Percentiles rank a stretch among this genome's conserved stretches.
Conservation (phyloP, 495 filamentous ascomycete species). For the Penicillium soppii region DNA sequence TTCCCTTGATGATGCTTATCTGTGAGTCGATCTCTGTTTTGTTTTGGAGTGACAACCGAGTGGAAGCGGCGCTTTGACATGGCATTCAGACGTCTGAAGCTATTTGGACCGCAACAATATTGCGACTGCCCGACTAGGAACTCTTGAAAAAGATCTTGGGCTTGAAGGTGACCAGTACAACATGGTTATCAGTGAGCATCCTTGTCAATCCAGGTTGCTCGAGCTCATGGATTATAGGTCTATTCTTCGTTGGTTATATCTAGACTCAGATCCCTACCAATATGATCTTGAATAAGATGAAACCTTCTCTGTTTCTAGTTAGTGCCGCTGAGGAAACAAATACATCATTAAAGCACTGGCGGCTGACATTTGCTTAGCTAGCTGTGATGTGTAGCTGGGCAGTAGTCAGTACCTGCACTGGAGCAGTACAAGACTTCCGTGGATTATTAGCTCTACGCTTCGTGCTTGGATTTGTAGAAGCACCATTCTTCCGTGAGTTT, state of each 20-base stretch:
- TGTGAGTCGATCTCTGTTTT: no score
- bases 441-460: conserved; percentile 35
- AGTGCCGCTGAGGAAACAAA: no score
- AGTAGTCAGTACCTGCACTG: conserved; percentile 43
- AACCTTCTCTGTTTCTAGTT: no score
- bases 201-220: no score
- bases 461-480: conserved; percentile 45
- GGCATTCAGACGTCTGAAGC: no score
- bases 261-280: conserved; percentile 19
- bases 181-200: no score
- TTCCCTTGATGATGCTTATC: no score
- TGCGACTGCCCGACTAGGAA: conserved; percentile 27
- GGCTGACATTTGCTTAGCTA: conserved; percentile 47
- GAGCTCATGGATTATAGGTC: no score
- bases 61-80: no score
- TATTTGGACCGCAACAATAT: conserved; percentile 45
- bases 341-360: no score
- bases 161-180: conserved; percentile 43
- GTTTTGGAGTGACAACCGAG: no score
- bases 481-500: conserved; percentile 51
- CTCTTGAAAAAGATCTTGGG: conserved; percentile 39
- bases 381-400: conserved; percentile 49
- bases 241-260: conserved; percentile 52
- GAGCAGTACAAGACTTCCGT: conserved; percentile 38
- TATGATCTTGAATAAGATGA: conserved; percentile 3